These are phyloP conservation scores for Funneliformis caledonium DNA, from an alignment of 371 early-diverging fungal species.

Conservation along the genomic window DNA sequence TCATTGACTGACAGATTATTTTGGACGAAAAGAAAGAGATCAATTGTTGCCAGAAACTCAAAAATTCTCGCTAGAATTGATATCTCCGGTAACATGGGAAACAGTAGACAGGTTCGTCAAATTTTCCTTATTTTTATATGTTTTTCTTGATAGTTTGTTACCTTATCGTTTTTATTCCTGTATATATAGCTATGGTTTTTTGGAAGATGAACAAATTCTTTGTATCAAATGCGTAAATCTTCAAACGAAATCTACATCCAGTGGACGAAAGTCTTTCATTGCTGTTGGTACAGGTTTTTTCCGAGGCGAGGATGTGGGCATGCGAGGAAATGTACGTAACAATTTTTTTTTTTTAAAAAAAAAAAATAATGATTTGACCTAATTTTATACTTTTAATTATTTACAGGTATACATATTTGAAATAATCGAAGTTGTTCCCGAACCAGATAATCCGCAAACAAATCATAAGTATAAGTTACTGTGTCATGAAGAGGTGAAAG, in stretches of 20 bases:
- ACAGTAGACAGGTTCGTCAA: slow-evolving; percentile 74
- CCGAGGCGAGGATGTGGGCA: slow-evolving; percentile 92
- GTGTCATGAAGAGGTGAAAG: slow-evolving; percentile 88
- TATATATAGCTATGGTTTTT: slow-evolving; percentile 61
- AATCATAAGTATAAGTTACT: slow-evolving; percentile 91
- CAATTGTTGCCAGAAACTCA: slow-evolving; percentile 71
- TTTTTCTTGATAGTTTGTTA: slow-evolving; percentile 25
- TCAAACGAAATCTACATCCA: slow-evolving; percentile 85
- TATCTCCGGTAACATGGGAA: slow-evolving; percentile 96
- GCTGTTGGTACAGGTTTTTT: slow-evolving; percentile 91
- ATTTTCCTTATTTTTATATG: neutral
- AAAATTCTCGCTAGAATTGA: slow-evolving; percentile 76
- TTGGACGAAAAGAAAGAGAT: slow-evolving; percentile 43
- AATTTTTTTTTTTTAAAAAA: neutral
- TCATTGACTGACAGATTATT: neutral
- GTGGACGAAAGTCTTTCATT: slow-evolving; percentile 86
- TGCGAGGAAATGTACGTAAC: slow-evolving; percentile 80
- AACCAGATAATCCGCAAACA: slow-evolving; percentile 92
- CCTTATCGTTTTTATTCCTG: neutral
- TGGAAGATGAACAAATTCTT: slow-evolving; percentile 87
- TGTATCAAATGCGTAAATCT: slow-evolving; percentile 80
- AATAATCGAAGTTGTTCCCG: slow-evolving; percentile 97
- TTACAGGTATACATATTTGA: slow-evolving; percentile 79
- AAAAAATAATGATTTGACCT: slow-evolving; percentile 5
- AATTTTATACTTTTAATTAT: slow-evolving; percentile 52